Conservation (phyloP, 345 rosid species). For the Aquilaria yunnanensis region DNA sequence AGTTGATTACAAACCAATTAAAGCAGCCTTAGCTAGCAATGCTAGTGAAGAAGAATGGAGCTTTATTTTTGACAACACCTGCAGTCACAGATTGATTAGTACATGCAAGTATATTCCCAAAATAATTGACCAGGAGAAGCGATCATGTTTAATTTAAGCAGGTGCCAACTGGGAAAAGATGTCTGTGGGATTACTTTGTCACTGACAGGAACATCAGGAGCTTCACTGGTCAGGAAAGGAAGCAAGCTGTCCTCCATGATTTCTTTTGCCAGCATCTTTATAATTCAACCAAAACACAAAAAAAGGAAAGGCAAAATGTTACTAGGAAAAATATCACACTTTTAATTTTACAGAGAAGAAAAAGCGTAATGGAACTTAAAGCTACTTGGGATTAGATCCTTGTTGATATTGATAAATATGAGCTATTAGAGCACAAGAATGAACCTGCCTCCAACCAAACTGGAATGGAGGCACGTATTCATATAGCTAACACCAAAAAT, state of each 20-base stretch:
- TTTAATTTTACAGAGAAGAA: too few relatives aligned
- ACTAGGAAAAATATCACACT: too few relatives aligned
- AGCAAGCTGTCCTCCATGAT: constrained; percentile 79
- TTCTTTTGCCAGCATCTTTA: constrained; percentile 87
- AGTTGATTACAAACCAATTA: constrained; percentile 60
- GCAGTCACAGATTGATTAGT: constrained; percentile 15
- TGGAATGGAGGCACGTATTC: too few relatives aligned
- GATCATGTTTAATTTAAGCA: not conserved
- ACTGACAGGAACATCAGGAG: constrained; percentile 38
- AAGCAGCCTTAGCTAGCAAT: constrained; percentile 67
- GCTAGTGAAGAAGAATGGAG: constrained; percentile 80
- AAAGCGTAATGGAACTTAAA: too few relatives aligned
- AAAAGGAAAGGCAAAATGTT: not conserved
- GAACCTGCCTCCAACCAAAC: too few relatives aligned
- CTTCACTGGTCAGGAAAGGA: constrained; percentile 62
- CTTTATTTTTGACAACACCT: constrained; percentile 77
- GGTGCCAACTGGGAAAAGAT: constrained; percentile 12
- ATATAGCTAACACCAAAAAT: too few relatives aligned
- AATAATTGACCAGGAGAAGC: too few relatives aligned
- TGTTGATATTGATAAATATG: too few relatives aligned
- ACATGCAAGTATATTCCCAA: not conserved
- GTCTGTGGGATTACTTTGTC: constrained; percentile 49
- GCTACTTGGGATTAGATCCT: too few relatives aligned
- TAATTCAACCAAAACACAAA: constrained; percentile 16
- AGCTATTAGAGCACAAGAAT: too few relatives aligned